phyloP scores from a whole-genome alignment of 768 basidiomycete species.

The Suillus occidentalis region DNA sequence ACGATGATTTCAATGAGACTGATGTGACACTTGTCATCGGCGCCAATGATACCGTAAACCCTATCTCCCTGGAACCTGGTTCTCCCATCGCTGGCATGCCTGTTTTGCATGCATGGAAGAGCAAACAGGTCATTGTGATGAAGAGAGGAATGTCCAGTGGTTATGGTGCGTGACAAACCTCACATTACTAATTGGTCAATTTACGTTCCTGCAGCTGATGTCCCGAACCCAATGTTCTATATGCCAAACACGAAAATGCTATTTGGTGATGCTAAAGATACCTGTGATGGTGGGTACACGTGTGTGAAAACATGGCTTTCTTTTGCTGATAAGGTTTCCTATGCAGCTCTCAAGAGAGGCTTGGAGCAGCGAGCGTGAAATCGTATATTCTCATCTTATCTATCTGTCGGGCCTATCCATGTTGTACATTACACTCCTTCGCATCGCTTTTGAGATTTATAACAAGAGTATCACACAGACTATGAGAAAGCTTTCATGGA shows the following conservation, averaged over 20 bases:
- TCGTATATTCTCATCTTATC: neutral
- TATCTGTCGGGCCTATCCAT: constrained; percentile 15
- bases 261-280: constrained; percentile 90
- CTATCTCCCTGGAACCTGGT: constrained; percentile 83
- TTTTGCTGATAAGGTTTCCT: too few species aligned
- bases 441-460: constrained; percentile 12
- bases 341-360: constrained; percentile 59
- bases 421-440: constrained; percentile 21
- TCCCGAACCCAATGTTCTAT: constrained; percentile 93
- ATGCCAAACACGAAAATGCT: constrained; percentile 89
- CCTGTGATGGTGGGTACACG: constrained; percentile 68
- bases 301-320: neutral
- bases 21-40: constrained; percentile 91
- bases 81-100: constrained; percentile 93
- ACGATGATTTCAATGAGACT: constrained; percentile 86
- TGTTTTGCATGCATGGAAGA: constrained; percentile 91
- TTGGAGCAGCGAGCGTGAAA: constrained; percentile 39
- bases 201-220: constrained; percentile 58
- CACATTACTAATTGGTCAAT: constrained; percentile 1
- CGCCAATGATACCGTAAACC: constrained; percentile 91
- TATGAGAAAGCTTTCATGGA: constrained; percentile 8
- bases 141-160: constrained; percentile 88
- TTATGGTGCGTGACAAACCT: constrained; percentile 55
- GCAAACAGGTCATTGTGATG: constrained; percentile 91
- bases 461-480: constrained; percentile 5